Percentiles rank a stretch among this genome's conserved stretches.
These are phyloP conservation scores for Beta corolliflora DNA, from an alignment of 179 eudicot species.

Conservation along the genomic window DNA sequence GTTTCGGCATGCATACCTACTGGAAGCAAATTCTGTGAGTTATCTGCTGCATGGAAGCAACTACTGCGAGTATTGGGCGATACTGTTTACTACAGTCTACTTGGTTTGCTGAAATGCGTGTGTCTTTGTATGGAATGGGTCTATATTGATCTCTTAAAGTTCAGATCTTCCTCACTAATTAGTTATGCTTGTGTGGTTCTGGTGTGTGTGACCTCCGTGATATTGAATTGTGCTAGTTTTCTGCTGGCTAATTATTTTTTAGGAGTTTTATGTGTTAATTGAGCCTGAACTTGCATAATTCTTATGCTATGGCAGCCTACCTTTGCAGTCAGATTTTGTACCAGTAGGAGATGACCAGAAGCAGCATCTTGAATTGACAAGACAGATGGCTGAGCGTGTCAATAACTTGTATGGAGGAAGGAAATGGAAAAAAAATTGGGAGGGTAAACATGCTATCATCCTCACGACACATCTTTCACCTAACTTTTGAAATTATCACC, in stretches of 20 bases:
- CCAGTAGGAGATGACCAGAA: conserved; percentile 99
- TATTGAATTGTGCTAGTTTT: neutral
- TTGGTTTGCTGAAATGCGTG: neutral
- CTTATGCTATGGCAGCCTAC: conserved; percentile 64
- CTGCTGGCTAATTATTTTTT: neutral
- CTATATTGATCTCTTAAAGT: neutral
- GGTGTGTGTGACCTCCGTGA: neutral
- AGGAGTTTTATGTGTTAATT: conserved; percentile 18
- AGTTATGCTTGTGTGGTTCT: neutral
- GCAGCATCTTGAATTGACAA: conserved; percentile 95
- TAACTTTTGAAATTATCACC: neutral
- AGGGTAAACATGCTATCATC: conserved; percentile 58
- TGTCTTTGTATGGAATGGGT: neutral
- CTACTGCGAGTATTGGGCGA: neutral
- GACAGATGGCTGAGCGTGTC: conserved; percentile 92
- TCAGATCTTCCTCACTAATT: neutral
- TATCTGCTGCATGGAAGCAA: neutral
- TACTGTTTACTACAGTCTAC: neutral
- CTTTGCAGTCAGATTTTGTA: conserved; percentile 99
- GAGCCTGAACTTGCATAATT: conserved; percentile 56
- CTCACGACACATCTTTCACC: neutral
- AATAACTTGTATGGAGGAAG: conserved; percentile 93
- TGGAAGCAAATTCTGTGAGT: neutral
- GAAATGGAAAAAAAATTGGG: conserved; percentile 99
- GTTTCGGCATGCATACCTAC: neutral